Conservation (phyloP, 305 asterid species). For the Solanum hybrid region DNA sequence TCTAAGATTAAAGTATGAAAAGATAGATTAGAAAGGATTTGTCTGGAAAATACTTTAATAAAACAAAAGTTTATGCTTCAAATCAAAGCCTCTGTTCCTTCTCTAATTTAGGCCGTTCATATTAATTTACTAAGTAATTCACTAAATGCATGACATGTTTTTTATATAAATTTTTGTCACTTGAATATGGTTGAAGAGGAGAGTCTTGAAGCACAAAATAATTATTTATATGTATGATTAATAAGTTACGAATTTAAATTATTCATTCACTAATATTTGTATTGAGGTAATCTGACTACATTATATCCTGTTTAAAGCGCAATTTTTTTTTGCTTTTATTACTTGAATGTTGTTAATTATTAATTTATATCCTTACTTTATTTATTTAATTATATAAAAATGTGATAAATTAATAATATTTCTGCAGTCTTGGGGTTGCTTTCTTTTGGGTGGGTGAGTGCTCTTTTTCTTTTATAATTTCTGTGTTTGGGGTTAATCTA, state of each 20-base stretch:
- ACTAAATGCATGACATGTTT: background rate
- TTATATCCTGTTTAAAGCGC: background rate
- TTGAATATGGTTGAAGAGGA: background rate
- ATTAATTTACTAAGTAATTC: background rate
- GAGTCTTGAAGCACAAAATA: background rate
- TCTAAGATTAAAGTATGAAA: conserved; percentile 17
- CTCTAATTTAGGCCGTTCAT: background rate
- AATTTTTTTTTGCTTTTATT: background rate
- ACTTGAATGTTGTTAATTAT: background rate
- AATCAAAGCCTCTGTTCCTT: conserved; percentile 29
- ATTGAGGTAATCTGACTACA: background rate
- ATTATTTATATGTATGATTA: too few species aligned
- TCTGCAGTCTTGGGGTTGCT: background rate
- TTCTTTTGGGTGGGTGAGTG: background rate
- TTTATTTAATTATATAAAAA: background rate
- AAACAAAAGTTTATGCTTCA: conserved; percentile 31
- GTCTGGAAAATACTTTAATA: conserved; percentile 24
- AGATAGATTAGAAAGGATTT: conserved; percentile 19
- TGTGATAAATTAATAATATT: background rate
- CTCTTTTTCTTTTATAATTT: background rate
- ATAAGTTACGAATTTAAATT: background rate
- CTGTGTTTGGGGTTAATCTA: background rate
- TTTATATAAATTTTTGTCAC: background rate
- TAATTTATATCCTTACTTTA: background rate
- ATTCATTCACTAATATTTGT: background rate